These are phyloP conservation scores for Kalanchoe fedtschenkoi DNA, from an alignment of 164 flowering plant genomes.

Conservation along the genomic window DNA sequence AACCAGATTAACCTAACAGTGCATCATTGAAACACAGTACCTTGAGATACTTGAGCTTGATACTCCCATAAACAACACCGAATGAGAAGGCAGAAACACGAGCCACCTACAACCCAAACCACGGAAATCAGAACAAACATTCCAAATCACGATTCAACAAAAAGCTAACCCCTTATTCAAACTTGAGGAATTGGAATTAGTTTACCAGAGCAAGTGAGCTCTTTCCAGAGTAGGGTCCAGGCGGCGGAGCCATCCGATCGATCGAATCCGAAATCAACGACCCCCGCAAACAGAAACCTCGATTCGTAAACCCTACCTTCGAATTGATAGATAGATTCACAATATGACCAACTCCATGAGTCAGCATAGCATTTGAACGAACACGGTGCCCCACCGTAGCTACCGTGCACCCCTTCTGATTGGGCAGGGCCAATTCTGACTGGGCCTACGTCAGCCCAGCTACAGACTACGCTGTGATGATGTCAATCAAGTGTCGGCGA, in stretches of 20 bases:
- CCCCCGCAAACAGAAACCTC: not conserved
- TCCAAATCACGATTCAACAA: slow-evolving; percentile 2
- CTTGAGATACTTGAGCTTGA: slow-evolving; percentile 69
- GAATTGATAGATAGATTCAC: too few species aligned
- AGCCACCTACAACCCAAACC: slow-evolving; percentile 46
- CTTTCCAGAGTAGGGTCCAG: slow-evolving; percentile 67
- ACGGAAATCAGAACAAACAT: too few species aligned
- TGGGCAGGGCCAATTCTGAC: not conserved
- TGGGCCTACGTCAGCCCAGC: not conserved
- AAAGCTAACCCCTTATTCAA: too few species aligned
- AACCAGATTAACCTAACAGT: too few species aligned
- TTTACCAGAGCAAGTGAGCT: slow-evolving; percentile 69
- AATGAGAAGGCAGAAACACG: slow-evolving; percentile 61
- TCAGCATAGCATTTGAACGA: too few species aligned
- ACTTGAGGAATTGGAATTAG: too few species aligned
- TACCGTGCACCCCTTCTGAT: not conserved
- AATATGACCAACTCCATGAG: too few species aligned
- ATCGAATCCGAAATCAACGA: too few species aligned
- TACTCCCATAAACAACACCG: slow-evolving; percentile 57
- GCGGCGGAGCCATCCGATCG: slow-evolving; percentile 45
- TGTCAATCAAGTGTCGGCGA: not conserved
- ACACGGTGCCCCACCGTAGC: too few species aligned
- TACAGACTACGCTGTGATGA: too few species aligned
- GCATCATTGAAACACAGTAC: slow-evolving; percentile 15
- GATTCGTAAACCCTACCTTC: not conserved